Evolutionary conservation across 73 alveolate species (phyloP).

Genomic region (Paramecium primaurelia): DNA sequence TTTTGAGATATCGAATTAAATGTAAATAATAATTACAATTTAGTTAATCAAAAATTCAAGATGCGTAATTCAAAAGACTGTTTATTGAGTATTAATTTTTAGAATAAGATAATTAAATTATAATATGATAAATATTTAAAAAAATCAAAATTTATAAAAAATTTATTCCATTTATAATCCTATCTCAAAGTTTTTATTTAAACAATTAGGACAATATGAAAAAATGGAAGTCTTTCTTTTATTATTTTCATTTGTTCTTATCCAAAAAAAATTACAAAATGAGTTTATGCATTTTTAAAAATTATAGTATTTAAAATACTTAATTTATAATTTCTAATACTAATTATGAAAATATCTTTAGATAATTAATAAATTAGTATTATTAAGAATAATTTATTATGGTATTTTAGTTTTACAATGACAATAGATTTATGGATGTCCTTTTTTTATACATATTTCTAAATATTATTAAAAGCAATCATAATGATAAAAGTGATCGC

Average conservation of each 20-base stretch:
- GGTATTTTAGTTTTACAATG: background rate
- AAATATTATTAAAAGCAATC: background rate
- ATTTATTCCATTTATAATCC: background rate
- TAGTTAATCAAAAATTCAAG: no score
- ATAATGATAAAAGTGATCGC: background rate
- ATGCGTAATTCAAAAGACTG: background rate
- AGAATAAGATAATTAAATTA: background rate
- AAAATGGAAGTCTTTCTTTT: background rate
- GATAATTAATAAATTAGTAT: background rate
- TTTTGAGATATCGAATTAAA: no score
- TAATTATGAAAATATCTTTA: background rate
- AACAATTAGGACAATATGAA: background rate
- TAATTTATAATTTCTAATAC: background rate
- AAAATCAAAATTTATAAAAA: background rate
- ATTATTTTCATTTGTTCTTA: background rate
- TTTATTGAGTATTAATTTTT: background rate
- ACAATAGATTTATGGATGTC: background rate
- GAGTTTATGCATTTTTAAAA: background rate
- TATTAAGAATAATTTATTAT: background rate
- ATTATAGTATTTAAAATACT: background rate
- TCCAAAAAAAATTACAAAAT: constrained; percentile 1
- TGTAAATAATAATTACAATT: no score
- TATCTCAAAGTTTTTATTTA: background rate
- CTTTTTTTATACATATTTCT: background rate
- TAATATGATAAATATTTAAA: no score